phyloP scores from a whole-genome alignment of 331 rosid genomes.

The Cydonia oblonga region DNA sequence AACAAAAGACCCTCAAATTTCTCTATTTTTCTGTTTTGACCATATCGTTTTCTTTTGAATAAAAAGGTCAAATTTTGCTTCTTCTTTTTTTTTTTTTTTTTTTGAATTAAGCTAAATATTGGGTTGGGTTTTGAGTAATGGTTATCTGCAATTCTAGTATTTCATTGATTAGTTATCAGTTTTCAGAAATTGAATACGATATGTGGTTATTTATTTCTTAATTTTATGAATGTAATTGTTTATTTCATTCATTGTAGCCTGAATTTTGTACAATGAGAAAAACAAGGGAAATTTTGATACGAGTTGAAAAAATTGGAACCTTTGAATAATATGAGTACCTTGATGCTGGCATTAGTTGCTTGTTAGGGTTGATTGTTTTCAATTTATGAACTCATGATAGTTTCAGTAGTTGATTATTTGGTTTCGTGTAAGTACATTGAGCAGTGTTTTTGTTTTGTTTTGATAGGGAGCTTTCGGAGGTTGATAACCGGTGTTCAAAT shows the following conservation, averaged over 20 bases:
- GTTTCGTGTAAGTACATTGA: neutral
- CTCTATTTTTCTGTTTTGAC: neutral
- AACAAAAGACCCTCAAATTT: neutral
- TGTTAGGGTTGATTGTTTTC: neutral
- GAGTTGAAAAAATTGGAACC: neutral
- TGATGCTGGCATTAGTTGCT: neutral
- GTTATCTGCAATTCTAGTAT: neutral
- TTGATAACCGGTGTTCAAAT: neutral
- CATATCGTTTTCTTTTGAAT: neutral
- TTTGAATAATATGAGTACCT: neutral
- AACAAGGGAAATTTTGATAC: neutral
- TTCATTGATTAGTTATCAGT: neutral
- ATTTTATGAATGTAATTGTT: neutral
- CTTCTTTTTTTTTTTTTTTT: too few relatives aligned
- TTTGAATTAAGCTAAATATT: neutral
- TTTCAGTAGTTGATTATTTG: neutral
- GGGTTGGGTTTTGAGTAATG: neutral
- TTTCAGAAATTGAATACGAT: neutral
- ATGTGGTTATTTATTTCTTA: neutral
- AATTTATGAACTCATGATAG: neutral
- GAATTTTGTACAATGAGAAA: neutral
- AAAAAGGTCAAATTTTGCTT: too few relatives aligned
- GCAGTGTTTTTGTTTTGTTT: neutral
- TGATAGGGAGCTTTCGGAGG: conserved; percentile 5
- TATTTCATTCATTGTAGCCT: neutral